A percentile compares a stretch with the other conserved stretches of the same genome.
Conservation (phyloP, 345 rosid species). For the Litchi chinensis region DNA sequence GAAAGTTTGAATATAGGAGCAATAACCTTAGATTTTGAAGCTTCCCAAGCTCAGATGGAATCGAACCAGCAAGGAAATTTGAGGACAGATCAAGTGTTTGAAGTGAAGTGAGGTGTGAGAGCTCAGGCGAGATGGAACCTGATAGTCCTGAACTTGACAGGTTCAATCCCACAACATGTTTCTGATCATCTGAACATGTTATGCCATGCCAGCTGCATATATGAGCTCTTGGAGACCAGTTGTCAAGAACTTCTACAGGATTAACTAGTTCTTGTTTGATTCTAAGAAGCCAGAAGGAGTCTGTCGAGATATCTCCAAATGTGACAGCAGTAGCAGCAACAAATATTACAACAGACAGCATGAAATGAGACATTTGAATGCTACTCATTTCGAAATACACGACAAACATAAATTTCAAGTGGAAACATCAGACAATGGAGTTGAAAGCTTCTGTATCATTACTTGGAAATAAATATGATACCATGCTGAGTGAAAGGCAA, state of each 20-base stretch:
- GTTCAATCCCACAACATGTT: conserved; percentile 52
- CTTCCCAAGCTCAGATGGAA: conserved; percentile 65
- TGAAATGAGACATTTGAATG: conserved; percentile 26
- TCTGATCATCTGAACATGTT: conserved; percentile 57
- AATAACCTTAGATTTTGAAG: conserved; percentile 63
- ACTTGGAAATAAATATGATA: conserved; percentile 11
- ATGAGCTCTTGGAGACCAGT: conserved; percentile 53
- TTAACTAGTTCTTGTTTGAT: conserved; percentile 55
- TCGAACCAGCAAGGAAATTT: conserved; percentile 56
- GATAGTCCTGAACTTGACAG: conserved; percentile 64
- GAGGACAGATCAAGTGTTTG: conserved; percentile 66
- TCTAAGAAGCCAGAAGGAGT: conserved; percentile 55
- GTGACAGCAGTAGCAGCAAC: conserved; percentile 26
- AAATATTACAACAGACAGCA: conserved; percentile 31
- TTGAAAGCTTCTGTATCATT: conserved; percentile 17
- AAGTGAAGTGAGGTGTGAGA: conserved; percentile 54
- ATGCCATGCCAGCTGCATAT: conserved; percentile 74
- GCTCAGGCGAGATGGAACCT: conserved; percentile 53
- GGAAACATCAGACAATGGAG: conserved; percentile 19
- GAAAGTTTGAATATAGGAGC: conserved; percentile 62
- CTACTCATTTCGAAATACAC: conserved; percentile 36
- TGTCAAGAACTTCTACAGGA: conserved; percentile 47
- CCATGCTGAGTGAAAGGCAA: conserved; percentile 28
- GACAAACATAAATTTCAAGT: conserved; percentile 16
- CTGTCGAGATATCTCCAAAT: conserved; percentile 36